A percentile compares a stretch with the other conserved stretches of the same genome.
Conservation (phyloP, 1,284 basidiomycete genomes). For the Austroboletus olivaceoglutinosus region DNA sequence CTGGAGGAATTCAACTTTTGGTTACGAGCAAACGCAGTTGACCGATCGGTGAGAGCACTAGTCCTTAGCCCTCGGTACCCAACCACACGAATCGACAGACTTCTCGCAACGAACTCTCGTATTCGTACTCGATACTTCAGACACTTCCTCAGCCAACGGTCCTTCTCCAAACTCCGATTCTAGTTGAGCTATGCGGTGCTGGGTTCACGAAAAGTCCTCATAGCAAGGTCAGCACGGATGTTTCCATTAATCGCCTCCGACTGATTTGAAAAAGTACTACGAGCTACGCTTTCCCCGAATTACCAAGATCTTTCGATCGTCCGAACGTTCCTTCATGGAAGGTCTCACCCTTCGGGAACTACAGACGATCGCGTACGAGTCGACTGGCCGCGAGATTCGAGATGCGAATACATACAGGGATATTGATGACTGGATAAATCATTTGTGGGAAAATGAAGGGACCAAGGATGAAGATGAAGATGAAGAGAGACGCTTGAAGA, state of each 20-base stretch:
- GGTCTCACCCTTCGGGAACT: constrained; percentile 48
- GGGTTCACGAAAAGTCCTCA: constrained; percentile 69
- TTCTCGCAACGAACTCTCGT: constrained; percentile 40
- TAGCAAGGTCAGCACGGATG: constrained; percentile 46
- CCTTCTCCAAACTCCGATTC: constrained; percentile 60
- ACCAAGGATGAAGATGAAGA: not conserved
- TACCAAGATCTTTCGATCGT: constrained; percentile 58
- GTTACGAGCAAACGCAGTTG: constrained; percentile 49
- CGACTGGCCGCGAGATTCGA: constrained; percentile 48
- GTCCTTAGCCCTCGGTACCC: not conserved
- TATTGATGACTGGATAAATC: constrained; percentile 34
- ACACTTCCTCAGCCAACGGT: constrained; percentile 54
- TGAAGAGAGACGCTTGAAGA: constrained; percentile 17
- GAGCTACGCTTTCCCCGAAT: constrained; percentile 82
- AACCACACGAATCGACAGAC: constrained; percentile 16
- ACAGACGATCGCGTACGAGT: constrained; percentile 49
- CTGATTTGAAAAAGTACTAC: constrained; percentile 55
- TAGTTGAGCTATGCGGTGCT: constrained; percentile 76
- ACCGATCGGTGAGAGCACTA: constrained; percentile 17
- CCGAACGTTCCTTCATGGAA: constrained; percentile 63
- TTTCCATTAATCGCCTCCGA: not conserved
- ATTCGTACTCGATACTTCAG: constrained; percentile 49
- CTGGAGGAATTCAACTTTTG: constrained; percentile 71
- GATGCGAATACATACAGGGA: constrained; percentile 33
- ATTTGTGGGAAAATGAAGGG: constrained; percentile 27